phyloP scores from a whole-genome alignment of 2,329 filamentous ascomycete genomes.

The Camptophora hylomeconis region DNA sequence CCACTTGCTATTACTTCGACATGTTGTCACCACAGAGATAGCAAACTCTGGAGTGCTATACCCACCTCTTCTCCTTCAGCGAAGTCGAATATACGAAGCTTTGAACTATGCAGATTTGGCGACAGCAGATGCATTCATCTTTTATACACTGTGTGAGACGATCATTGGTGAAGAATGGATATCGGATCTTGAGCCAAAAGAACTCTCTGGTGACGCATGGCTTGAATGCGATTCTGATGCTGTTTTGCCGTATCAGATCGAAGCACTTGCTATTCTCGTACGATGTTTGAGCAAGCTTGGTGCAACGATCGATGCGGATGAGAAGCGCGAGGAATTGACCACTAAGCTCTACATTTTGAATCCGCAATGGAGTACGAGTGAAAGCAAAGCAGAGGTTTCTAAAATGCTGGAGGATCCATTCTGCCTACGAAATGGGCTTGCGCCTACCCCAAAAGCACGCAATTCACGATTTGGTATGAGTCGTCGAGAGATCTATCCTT shows the following conservation, averaged over 20 bases:
- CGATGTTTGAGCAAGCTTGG: conserved; percentile 19
- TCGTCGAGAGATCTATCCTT: conserved; percentile 46
- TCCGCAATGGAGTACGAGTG: too few species aligned
- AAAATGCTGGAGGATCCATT: too few species aligned
- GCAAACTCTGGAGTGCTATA: conserved; percentile 7
- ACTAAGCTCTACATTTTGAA: too few species aligned
- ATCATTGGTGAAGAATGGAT: conserved; percentile 66
- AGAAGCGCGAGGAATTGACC: conserved; percentile 19
- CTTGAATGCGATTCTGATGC: conserved; percentile 29
- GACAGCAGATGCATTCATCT: conserved; percentile 78
- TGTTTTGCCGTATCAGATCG: conserved; percentile 20
- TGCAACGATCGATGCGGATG: conserved; percentile 1
- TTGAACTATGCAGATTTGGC: conserved; percentile 84
- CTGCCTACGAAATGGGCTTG: conserved; percentile 19
- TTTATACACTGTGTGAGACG: conserved; percentile 76
- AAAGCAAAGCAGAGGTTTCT: too few species aligned
- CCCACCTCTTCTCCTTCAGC: conserved; percentile 23
- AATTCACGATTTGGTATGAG: conserved; percentile 23
- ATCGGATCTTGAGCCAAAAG: conserved; percentile 56
- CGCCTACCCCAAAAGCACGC: neutral
- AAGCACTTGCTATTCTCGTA: conserved; percentile 4
- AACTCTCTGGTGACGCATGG: conserved; percentile 22
- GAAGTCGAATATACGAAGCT: conserved; percentile 57
- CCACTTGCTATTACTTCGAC: conserved; percentile 10
- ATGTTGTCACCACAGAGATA: conserved; percentile 7